phyloP scores from a whole-genome alignment of 164 flowering plant species.

The Cinnamomum chago region DNA sequence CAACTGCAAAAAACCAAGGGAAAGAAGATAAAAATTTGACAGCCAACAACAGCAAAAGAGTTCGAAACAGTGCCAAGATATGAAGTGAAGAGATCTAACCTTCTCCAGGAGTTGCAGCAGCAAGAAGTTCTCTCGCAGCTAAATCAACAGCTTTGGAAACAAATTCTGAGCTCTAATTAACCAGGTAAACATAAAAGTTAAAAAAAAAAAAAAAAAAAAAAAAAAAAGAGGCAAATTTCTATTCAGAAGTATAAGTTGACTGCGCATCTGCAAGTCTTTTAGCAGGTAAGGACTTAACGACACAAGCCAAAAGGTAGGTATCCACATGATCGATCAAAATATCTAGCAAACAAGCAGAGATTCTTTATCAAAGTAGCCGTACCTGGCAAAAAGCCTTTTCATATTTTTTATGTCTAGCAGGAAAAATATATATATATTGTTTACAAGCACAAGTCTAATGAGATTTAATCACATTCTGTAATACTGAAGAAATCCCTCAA shows the following conservation, averaged over 20 bases:
- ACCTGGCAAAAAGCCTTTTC: no score
- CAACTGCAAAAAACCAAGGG: conserved; percentile 20
- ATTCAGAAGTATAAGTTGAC: background rate
- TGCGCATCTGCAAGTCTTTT: background rate
- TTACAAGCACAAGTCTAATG: no score
- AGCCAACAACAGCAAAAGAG: background rate
- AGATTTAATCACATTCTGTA: no score
- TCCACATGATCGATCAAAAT: background rate
- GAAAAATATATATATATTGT: no score
- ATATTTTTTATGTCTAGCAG: no score
- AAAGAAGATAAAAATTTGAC: conserved; percentile 1
- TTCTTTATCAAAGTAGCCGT: background rate
- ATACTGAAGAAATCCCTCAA: no score
- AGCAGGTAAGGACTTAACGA: background rate
- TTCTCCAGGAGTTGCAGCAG: conserved; percentile 55
- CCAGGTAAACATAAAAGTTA: conserved; percentile 5
- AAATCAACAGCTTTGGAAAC: conserved; percentile 61
- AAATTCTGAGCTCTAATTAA: conserved; percentile 49
- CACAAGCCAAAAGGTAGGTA: background rate
- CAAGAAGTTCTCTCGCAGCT: conserved; percentile 54
- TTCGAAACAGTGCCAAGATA: background rate
- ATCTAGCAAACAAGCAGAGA: background rate
- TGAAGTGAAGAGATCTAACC: conserved; percentile 30
- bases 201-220: no score
- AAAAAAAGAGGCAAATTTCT: background rate